A percentile compares a stretch with the other conserved stretches of the same genome.
These are phyloP conservation scores for Suillus brevipes DNA, from an alignment of 768 basidiomycete genomes.

Conservation along the genomic window DNA sequence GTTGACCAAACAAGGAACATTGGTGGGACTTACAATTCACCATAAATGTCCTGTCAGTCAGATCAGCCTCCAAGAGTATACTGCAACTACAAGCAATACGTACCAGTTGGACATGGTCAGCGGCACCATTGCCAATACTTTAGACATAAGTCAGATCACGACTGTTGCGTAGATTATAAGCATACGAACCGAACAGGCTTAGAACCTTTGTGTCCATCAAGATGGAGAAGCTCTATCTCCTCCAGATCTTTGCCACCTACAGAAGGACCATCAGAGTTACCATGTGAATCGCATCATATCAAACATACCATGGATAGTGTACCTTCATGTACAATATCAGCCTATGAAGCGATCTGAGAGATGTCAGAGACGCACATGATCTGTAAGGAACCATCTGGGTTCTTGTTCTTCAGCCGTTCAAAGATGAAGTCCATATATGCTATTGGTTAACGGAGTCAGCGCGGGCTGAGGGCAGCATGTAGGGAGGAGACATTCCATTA, in stretches of 20 bases:
- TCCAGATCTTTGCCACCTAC: conserved; percentile 75
- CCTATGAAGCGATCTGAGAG: neutral
- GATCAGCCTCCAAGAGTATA: conserved; percentile 5
- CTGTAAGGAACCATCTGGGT: conserved; percentile 88
- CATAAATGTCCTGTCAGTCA: conserved; percentile 85
- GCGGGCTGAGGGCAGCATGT: neutral
- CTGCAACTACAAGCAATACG: conserved; percentile 11
- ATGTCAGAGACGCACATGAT: conserved; percentile 61
- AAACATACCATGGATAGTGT: conserved; percentile 81
- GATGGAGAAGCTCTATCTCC: conserved; percentile 80
- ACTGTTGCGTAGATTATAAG: neutral
- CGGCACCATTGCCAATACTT: conserved; percentile 93
- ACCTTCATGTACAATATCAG: conserved; percentile 35
- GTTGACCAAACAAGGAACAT: neutral
- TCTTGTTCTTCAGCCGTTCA: conserved; percentile 76
- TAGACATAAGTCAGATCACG: conserved; percentile 8
- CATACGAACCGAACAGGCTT: conserved; percentile 65
- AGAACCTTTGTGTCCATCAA: conserved; percentile 87
- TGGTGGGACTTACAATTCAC: conserved; percentile 63
- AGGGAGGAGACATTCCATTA: conserved; percentile 51
- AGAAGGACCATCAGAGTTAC: neutral
- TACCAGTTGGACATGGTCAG: conserved; percentile 88
- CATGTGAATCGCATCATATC: conserved; percentile 3
- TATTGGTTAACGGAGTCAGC: conserved; percentile 24
- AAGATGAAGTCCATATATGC: conserved; percentile 93